Evolutionary conservation across 306 rosid genomes (phyloP).

Genomic region (Lagenaria siceraria): DNA sequence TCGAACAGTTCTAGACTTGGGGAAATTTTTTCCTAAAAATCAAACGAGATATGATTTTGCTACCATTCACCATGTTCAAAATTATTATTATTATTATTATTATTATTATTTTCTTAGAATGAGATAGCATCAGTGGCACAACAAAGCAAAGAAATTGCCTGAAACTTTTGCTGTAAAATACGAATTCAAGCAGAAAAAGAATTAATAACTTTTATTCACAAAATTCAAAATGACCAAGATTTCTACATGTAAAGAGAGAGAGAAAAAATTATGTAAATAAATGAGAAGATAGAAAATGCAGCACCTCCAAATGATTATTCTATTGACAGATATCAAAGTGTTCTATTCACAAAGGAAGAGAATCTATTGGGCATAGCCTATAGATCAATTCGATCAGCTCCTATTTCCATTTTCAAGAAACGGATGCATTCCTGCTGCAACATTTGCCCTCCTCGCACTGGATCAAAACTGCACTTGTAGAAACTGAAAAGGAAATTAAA

Average conservation of each 20-base stretch:
- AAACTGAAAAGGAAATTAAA: conserved; percentile 28
- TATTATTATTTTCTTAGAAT: too few relatives aligned
- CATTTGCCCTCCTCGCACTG: conserved; percentile 74
- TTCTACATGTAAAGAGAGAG: too few relatives aligned
- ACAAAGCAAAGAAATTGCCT: not conserved
- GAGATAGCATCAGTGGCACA: too few relatives aligned
- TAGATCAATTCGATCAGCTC: conserved; percentile 1
- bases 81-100: too few relatives aligned
- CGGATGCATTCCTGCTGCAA: conserved; percentile 54
- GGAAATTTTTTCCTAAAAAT: too few relatives aligned
- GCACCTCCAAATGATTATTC: not conserved
- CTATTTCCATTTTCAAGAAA: conserved; percentile 49
- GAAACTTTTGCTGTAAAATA: not conserved
- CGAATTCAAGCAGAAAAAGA: not conserved
- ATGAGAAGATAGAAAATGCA: not conserved
- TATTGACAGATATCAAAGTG: not conserved
- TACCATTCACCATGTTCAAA: too few relatives aligned
- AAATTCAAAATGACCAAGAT: too few relatives aligned
- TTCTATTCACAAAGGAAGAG: not conserved
- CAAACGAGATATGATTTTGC: too few relatives aligned
- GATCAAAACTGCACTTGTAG: conserved; percentile 66
- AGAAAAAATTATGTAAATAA: not conserved
- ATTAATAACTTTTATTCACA: too few relatives aligned
- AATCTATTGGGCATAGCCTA: not conserved
- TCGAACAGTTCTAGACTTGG: not conserved